A percentile compares a stretch with the other conserved stretches of the same genome.
Evolutionary conservation across 352 stramenopile genomes (phyloP).

Genomic region (Globisporangium cylindrosporum): DNA sequence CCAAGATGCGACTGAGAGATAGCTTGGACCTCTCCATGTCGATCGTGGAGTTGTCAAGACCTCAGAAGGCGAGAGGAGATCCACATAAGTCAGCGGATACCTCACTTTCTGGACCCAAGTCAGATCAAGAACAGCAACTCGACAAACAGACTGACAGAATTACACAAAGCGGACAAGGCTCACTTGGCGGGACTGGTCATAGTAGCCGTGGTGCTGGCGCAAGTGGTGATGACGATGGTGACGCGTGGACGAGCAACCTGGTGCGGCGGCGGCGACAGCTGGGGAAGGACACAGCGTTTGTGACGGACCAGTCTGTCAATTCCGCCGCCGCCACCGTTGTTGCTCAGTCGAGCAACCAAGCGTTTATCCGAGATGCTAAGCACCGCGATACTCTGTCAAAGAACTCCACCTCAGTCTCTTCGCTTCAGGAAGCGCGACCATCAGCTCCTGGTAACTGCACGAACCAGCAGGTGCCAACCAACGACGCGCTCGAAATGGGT

Average conservation of each 20-base stretch:
- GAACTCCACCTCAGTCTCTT: neutral
- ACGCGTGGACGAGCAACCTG: slow-evolving; percentile 27
- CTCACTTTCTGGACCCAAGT: neutral
- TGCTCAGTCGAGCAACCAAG: neutral
- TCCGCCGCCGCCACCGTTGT: neutral
- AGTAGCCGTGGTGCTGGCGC: neutral
- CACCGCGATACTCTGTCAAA: neutral
- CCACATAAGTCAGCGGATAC: neutral
- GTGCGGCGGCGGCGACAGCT: slow-evolving; percentile 45
- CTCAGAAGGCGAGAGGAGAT: neutral
- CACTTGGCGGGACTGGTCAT: neutral
- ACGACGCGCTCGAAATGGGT: neutral
- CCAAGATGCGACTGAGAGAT: slow-evolving; percentile 29
- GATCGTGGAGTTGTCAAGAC: slow-evolving; percentile 14
- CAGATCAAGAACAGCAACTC: neutral
- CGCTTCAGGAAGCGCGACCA: neutral
- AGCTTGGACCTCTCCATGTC: slow-evolving; percentile 61
- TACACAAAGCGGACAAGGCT: slow-evolving; percentile 2
- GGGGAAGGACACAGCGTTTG: slow-evolving; percentile 16
- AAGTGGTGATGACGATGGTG: neutral
- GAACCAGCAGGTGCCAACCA: neutral
- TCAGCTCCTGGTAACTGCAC: neutral
- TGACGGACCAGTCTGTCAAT: neutral
- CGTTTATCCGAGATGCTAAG: neutral
- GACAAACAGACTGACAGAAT: neutral